Evolutionary conservation across 371 early-diverging fungal genomes (phyloP), one percentile per base, ranked within the genome.

Genomic region (Circinella umbellata): DNA sequence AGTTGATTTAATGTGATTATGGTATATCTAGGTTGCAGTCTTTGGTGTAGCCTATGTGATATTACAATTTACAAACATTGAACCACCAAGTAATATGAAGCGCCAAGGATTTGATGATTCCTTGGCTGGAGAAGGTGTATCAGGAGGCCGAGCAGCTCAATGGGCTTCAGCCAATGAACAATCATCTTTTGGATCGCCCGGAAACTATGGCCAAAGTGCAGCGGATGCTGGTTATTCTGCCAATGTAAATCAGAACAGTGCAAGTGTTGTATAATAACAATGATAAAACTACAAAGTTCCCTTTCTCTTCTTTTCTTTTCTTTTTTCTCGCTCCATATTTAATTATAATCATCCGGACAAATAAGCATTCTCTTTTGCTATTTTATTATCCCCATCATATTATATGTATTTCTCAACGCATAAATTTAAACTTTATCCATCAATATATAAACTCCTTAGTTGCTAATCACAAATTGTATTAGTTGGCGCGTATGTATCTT

Each of bases 171-270:
- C 39, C 80, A 96, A 49, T 89, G 91, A 67, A 94, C 93, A 2
- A 75, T 81, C 27, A 27, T 27, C 68, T 82, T 85, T 53, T 94
- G 95, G 17, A 96, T 93, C 77, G 90, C 64, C 64, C 94, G 90
- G 70, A 82, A 86, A 39, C 95, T 95, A 74, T 97, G 96, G 76
- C 82, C 86, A 9, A 85, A 91, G 76, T 91, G 96, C n/a, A 96
- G 97, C 80, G 88, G 87, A 72, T 96, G 92, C 73, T 81, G 95
- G 63, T 77, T 69, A 37, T 42, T 36, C 66, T 5, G 64, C 51
- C 14, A 51, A 64, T 49, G 62, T 62, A 8, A 62, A 39, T 18
- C 62, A 62, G 5, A n/a, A 46, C 39, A 62, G 62, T 62, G 10
- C 13, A 9, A 62, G 62, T 18, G 62, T 62, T 18, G 62, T 62